phyloP scores from a whole-genome alignment of 441 rosid genomes.

The Adansonia grandidieri region DNA sequence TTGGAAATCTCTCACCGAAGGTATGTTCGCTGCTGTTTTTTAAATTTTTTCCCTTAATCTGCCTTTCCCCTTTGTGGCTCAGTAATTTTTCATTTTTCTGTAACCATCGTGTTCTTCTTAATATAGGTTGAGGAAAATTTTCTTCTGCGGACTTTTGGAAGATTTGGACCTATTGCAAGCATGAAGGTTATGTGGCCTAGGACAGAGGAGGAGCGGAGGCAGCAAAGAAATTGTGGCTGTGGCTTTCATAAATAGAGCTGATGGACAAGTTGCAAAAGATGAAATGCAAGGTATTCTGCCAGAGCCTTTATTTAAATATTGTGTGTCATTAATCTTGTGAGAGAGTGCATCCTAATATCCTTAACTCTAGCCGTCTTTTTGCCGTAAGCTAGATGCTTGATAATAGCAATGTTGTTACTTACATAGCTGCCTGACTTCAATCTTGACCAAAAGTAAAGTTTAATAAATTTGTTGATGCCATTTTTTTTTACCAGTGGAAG shows the following conservation, averaged over 20 bases:
- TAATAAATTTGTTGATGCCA: background rate
- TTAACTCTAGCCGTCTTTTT: background rate
- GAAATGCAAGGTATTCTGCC: constrained; percentile 92
- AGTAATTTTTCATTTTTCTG: constrained; percentile 11
- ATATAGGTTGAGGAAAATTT: constrained; percentile 97
- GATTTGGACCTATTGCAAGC: constrained; percentile 99
- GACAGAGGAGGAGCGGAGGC: constrained; percentile 92
- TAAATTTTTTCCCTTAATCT: constrained; percentile 3
- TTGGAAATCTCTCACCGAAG: constrained; percentile 97
- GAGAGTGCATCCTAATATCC: constrained; percentile 13
- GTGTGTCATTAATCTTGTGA: background rate
- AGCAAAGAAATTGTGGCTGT: constrained; percentile 98
- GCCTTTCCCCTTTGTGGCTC: constrained; percentile 12
- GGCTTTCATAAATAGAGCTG: constrained; percentile 96
- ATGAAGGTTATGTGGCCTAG: constrained; percentile 99
- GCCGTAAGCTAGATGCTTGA: constrained; percentile 44
- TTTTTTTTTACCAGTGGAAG: background rate
- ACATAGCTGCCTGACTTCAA: background rate
- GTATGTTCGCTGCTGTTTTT: constrained; percentile 42
- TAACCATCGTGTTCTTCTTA: constrained; percentile 14
- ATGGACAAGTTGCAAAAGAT: constrained; percentile 99
- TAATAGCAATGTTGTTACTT: background rate
- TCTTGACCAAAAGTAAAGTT: background rate
- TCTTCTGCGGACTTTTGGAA: constrained; percentile 96
- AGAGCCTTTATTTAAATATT: constrained; percentile 9